Evolutionary conservation across 2,329 filamentous ascomycete species (phyloP).

Genomic region (Bertia moriformis): DNA sequence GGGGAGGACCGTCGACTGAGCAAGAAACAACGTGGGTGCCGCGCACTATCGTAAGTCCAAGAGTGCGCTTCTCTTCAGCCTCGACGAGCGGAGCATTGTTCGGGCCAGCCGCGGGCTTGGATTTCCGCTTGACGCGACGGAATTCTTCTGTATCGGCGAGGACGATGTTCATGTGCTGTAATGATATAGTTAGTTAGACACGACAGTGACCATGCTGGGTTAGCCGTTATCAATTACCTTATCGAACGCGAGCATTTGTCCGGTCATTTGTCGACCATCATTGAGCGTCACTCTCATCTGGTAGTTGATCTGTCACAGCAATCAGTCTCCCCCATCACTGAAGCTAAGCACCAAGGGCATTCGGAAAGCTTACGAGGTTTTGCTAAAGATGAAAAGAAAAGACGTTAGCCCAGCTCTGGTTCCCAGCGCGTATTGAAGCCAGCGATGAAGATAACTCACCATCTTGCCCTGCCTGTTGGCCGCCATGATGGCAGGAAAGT

Average conservation of each 20-base stretch:
- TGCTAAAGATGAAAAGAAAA: conserved; percentile 26
- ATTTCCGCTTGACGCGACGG: conserved; percentile 74
- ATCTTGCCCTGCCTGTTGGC: conserved; percentile 95
- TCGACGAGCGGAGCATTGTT: conserved; percentile 58
- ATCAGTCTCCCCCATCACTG: conserved; percentile 6
- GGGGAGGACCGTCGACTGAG: conserved; percentile 88
- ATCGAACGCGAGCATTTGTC: conserved; percentile 96
- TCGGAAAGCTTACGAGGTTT: conserved; percentile 42
- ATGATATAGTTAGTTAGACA: no score
- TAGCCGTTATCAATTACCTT: conserved; percentile 43
- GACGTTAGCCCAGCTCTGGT: no score
- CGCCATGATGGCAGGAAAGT: conserved; percentile 4
- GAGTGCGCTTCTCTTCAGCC: conserved; percentile 91
- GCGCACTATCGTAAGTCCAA: conserved; percentile 85
- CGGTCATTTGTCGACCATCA: conserved; percentile 90
- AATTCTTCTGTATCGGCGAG: conserved; percentile 98
- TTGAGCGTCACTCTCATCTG: conserved; percentile 94
- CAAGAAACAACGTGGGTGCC: conserved; percentile 89
- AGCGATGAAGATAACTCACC: conserved; percentile 47
- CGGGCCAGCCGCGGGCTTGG: conserved; percentile 53
- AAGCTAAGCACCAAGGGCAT: conserved; percentile 1
- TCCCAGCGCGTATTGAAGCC: no score
- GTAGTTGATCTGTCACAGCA: conserved; percentile 76
- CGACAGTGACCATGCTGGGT: conserved; percentile 3
- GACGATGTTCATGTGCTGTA: conserved; percentile 95